phyloP scores from a whole-genome alignment of 805 yeast genomes.

The Geotrichum ghanense region DNA sequence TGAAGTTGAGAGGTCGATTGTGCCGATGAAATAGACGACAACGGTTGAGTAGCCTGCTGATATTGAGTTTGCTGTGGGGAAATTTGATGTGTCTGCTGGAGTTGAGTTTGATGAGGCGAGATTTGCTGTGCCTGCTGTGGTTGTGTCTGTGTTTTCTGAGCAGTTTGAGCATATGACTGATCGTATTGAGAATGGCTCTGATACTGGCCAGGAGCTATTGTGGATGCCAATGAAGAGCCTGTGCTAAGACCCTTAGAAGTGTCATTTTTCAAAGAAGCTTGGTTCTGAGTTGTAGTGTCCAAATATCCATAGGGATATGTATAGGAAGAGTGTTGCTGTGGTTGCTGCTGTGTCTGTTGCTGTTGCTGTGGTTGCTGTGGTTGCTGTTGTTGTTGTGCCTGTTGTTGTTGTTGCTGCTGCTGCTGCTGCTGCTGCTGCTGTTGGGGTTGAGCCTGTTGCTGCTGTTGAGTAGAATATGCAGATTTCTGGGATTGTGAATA shows the following conservation, averaged over 20 bases:
- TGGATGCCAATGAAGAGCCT: neutral
- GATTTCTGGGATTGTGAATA: conserved; percentile 1
- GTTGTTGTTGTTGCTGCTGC: conserved; percentile 1
- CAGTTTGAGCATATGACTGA: neutral
- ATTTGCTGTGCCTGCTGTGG: neutral
- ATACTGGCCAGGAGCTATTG: neutral
- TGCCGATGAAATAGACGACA: neutral
- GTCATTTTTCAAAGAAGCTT: neutral
- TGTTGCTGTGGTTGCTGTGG: conserved; percentile 4
- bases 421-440: conserved; percentile 5
- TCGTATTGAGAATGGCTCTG: neutral
- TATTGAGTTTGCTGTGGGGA: conserved; percentile 1
- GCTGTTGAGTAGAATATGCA: neutral
- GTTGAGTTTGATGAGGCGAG: conserved; percentile 1
- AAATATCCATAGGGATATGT: neutral
- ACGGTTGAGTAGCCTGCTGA: neutral
- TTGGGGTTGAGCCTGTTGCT: neutral
- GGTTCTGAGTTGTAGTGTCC: neutral
- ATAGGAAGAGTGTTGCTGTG: conserved; percentile 6
- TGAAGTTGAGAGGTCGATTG: neutral
- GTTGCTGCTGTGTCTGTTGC: conserved; percentile 3
- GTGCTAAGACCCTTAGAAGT: neutral
- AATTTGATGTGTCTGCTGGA: neutral
- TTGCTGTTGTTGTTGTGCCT: conserved; percentile 1
- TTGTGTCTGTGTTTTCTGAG: conserved; percentile 2